Evolutionary conservation across 495 filamentous ascomycete species (phyloP), one percentile per base, ranked within the genome.

Genomic region (Extremus antarcticus): DNA sequence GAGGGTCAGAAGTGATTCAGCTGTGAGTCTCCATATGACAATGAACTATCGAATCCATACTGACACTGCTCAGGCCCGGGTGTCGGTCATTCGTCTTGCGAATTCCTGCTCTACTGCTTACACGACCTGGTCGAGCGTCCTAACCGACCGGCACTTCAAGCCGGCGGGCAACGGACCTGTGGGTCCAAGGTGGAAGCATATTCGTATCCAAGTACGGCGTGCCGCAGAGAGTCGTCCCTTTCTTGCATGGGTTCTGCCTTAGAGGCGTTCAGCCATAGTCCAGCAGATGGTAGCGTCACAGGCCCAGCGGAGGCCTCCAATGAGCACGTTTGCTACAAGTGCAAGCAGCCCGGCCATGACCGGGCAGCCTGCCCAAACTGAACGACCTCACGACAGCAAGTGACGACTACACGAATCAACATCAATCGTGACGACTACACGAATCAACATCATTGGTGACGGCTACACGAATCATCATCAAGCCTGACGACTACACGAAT

Each of bases 241-340:
- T 80, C 74, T 73, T 71, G 75, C 73, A 80, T 77, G 74, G 73
- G 80, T 79, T 82, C 75, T 81, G 73, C 79, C 76, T 79, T 81
- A 81, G 74, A 82, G 74, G 76, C 76, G 77, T 82, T 80, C 75
- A 81, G 76, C 76, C 73, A 81, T 81, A 77, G 79, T 81, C 76
- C 76, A 77, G 78, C 77, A 78, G n/a, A n/a, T n/a, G n/a, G n/a
- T n/a, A n/a, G n/a, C n/a, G n/a, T n/a, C n/a, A n/a, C n/a, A n/a
- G n/a, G n/a, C n/a, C 87, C 89, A 52, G 86, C 89, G 61, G 91
- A 95, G 71, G 82, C 84, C 47, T 78, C 80, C 56, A 81, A 81
- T 66, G 92, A 97, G 78, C 88, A 94, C 64, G 89, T 91, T 66
- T 98, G 92, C 83, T 98, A 98, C 78, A 92, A 91, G 65, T 97